Base-by-base conservation (phyloP, 306 rosid species). In the Castanospermum australe region DNA sequence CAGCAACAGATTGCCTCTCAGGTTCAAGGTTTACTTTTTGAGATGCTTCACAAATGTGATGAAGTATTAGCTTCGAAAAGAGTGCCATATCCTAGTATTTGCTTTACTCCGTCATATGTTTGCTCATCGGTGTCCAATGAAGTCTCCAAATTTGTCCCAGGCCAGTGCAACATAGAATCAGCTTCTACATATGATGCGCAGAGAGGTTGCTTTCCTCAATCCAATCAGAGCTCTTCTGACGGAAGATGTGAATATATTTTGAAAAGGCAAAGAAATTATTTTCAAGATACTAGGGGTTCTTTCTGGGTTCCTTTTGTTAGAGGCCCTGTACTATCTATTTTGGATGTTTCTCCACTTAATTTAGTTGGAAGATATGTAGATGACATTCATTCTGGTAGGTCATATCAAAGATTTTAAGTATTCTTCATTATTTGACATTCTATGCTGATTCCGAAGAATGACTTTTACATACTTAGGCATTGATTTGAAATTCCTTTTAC, bases 281-380 rank as follows among this genome's bases (percentile, higher is more conserved):
- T 73, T 57, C 90, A 74, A 76, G 79, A 86, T 48, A 18, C 59
- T n/a, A 91, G 69, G 66, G 72, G 83, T 86, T 81, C 87, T 81
- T 86, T 85, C 38, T 90, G 89, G 92, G 83, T 84, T 78, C 94
- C 97, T 76, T 84, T 69, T 78, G 73, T 88, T 22, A 86, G 81
- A 85, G 89, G 92, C 73, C 89, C 87, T 14, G 77, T 93, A 65
- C 72, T 72, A 36, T 87, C 96, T 62, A 68, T 88, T 73, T 87
- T 93, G 66, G 99, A 95, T 80, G 96, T 91, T 81, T 86, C 92
- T 84, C 92, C 97, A 4, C 92, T 95, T 83, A 79, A 78, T 82
- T 85, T 95, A 66, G 87, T 87, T 73, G 88, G 89, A 82, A 78
- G 77, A 70, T 95, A 84, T 83, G 86, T 84, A 56, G 86, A 90